These are phyloP conservation scores for Rhodotorula graminis DNA, from an alignment of 768 basidiomycete species.

Conservation along the genomic window DNA sequence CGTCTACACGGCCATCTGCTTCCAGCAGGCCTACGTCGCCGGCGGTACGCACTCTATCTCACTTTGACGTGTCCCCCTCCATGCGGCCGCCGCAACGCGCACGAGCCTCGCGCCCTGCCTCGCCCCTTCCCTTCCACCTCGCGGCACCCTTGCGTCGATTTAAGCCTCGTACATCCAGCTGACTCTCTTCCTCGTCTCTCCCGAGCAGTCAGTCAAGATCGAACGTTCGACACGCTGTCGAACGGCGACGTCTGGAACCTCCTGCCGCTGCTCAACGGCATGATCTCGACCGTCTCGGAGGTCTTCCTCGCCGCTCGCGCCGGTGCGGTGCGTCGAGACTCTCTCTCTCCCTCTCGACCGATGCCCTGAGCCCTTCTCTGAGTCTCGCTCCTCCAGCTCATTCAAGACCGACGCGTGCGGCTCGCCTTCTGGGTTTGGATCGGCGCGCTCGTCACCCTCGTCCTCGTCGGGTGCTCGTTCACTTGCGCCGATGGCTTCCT, in stretches of 20 bases:
- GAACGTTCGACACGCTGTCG: neutral
- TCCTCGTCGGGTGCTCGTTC: constrained; percentile 1
- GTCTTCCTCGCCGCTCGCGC: neutral
- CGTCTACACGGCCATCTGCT: constrained; percentile 5
- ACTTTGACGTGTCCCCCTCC: too few relatives aligned
- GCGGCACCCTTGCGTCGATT: too few relatives aligned
- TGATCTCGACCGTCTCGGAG: constrained; percentile 1
- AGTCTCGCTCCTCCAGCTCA: constrained; percentile 7
- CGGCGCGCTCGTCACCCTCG: neutral
- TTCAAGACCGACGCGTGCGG: neutral
- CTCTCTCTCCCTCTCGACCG: neutral
- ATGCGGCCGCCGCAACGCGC: too few relatives aligned
- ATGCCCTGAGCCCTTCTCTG: too few relatives aligned
- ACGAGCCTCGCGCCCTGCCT: too few relatives aligned
- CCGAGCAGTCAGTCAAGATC: constrained; percentile 1
- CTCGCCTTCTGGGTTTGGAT: constrained; percentile 11
- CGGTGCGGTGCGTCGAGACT: constrained; percentile 2
- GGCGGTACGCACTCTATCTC: neutral
- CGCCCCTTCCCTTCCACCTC: too few relatives aligned
- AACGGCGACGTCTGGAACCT: constrained; percentile 1
- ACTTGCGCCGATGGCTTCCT: neutral
- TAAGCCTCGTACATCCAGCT: too few relatives aligned
- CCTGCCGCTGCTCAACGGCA: constrained; percentile 2
- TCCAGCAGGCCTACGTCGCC: constrained; percentile 9
- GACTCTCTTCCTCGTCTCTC: too few relatives aligned